phyloP scores from a whole-genome alignment of 371 early-diverging fungal species.

The Mucor indicus region DNA sequence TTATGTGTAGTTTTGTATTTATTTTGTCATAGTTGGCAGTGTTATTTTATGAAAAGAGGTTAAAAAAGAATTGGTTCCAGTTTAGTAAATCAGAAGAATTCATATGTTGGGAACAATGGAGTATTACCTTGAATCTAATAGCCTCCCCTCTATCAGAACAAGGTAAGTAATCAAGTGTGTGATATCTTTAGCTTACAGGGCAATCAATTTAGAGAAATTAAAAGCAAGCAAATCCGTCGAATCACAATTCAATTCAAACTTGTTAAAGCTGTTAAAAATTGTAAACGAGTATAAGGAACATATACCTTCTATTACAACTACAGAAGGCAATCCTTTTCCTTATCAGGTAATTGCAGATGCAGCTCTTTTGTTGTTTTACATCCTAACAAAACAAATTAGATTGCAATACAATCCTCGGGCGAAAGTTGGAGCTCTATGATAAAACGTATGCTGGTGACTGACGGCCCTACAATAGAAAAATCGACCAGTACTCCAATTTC shows the following conservation, averaged over 20 bases:
- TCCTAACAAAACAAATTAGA: too few species aligned
- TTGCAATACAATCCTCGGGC: slow-evolving; percentile 35
- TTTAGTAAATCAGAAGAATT: slow-evolving; percentile 71
- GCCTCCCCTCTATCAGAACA: slow-evolving; percentile 56
- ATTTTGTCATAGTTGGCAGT: slow-evolving; percentile 38
- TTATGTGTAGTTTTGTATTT: background rate
- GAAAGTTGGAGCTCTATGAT: slow-evolving; percentile 47
- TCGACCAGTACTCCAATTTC: background rate
- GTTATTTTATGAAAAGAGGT: slow-evolving; percentile 75
- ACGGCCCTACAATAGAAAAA: slow-evolving; percentile 23
- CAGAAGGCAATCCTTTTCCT: slow-evolving; percentile 83
- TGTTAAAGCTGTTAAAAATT: slow-evolving; percentile 66
- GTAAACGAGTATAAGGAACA: slow-evolving; percentile 85
- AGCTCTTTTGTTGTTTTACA: background rate
- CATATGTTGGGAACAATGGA: slow-evolving; percentile 92
- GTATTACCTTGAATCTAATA: slow-evolving; percentile 58
- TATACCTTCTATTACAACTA: slow-evolving; percentile 83
- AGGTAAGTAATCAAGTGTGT: slow-evolving; percentile 48
- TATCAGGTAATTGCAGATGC: slow-evolving; percentile 56
- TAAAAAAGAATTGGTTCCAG: slow-evolving; percentile 81
- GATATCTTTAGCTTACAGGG: background rate
- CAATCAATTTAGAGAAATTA: slow-evolving; percentile 30
- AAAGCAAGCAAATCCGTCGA: slow-evolving; percentile 44
- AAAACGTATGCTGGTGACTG: slow-evolving; percentile 39
- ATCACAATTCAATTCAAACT: slow-evolving; percentile 33